Evolutionary conservation across 495 filamentous ascomycete species (phyloP), one percentile per base, ranked within the genome.

Genomic region (Gamarada debralockiae): DNA sequence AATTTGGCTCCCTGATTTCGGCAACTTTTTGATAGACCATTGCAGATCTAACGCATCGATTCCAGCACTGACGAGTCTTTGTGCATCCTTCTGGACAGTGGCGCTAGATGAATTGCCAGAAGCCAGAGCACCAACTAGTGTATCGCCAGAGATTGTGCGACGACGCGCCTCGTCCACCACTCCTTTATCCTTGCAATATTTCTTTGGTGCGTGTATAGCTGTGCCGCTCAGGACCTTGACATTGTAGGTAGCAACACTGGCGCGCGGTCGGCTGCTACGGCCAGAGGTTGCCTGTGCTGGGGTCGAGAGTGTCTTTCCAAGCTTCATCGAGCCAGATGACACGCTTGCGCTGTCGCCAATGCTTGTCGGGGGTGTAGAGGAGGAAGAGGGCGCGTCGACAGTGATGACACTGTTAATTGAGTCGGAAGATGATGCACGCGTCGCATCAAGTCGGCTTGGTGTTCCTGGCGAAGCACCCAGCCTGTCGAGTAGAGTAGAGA

Each of bases 161-260:
- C 75, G 70, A 21, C 48, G 45, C 27, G 49, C 68, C 65, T 54
- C 45, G 5, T 23, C 53, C 23, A 20, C 39, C 18, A 31, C 25
- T 23, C 27, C 43, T 15, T 34, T 36, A 23, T 63, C 37, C 41
- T 59, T 63, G 33, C 54, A 40, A 33, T 34, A 60, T 33, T 60
- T 57, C 43, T 58, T 60, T 66, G 66, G 55, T 60, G 55, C 71
- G 50, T 75, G 71, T 31, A 61, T 59, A 14, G 67, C 67, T 15
- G 73, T 79, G 14, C 77, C 75, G 23, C 64, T 69, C 7, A 83
- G 63, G 37, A 75, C 67, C 25, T 74, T 69, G 23, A 82, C 64
- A 49, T 83, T 83, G 65, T 82, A 83, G 20, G 78, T 70, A 3
- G 71, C 71, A 8, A 74, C 53, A 42, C 70, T 74, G 1, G 67